Conservation (phyloP, 2,329 filamentous ascomycete genomes). For the Trichophaea hybrida region DNA sequence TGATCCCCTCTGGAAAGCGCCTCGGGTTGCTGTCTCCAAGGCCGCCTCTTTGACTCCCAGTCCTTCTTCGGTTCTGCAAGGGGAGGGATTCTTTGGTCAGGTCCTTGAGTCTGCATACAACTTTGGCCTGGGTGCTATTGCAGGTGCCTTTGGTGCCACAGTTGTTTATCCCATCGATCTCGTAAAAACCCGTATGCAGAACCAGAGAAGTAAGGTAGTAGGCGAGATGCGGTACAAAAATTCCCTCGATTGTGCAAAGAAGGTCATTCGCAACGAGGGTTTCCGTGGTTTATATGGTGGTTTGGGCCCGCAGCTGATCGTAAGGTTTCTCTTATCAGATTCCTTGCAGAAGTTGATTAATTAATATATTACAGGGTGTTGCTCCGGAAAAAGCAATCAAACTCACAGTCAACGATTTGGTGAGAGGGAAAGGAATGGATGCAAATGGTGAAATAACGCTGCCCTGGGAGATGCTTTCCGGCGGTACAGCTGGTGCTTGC, state of each 20-base stretch:
- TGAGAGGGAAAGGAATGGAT: constrained; percentile 59
- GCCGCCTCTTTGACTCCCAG: constrained; percentile 33
- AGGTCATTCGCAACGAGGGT: constrained; percentile 87
- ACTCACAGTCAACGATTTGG: constrained; percentile 91
- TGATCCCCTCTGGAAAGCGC: constrained; percentile 76
- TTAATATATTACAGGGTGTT: constrained; percentile 45
- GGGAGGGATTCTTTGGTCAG: constrained; percentile 28
- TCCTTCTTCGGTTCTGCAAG: constrained; percentile 38
- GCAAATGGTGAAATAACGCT: constrained; percentile 55
- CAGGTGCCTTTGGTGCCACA: constrained; percentile 93
- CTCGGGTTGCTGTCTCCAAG: constrained; percentile 39
- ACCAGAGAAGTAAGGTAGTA: constrained; percentile 70
- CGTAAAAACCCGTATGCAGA: constrained; percentile 97
- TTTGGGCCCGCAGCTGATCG: constrained; percentile 79
- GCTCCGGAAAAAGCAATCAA: constrained; percentile 99
- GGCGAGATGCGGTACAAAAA: constrained; percentile 92
- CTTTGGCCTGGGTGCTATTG: constrained; percentile 75
- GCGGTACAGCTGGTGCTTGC: constrained; percentile 78
- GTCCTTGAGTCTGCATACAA: constrained; percentile 71
- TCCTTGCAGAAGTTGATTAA: not conserved
- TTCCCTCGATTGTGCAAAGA: constrained; percentile 85
- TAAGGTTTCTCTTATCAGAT: constrained; percentile 3
- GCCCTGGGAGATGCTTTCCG: constrained; percentile 64
- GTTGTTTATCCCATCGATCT: constrained; percentile 99
- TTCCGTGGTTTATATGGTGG: constrained; percentile 83